Conservation (phyloP, 257 asterid species). For the Ballota nigra region DNA sequence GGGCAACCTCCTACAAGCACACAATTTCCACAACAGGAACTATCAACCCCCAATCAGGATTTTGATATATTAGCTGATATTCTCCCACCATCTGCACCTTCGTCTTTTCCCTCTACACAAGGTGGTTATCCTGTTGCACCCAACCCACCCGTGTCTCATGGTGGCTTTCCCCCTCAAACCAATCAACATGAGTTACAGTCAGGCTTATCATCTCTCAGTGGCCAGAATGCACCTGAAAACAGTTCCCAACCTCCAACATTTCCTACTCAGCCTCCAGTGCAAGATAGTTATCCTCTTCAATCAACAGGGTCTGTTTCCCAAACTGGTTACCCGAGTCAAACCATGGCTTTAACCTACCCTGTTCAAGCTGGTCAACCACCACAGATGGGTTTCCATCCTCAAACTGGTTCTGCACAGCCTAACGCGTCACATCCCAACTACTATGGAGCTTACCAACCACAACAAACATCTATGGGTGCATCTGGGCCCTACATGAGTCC, state of each 20-base stretch:
- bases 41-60: constrained; percentile 44
- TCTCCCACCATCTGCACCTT: constrained; percentile 73
- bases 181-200: constrained; percentile 35
- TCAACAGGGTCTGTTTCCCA: constrained; percentile 32
- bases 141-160: constrained; percentile 32
- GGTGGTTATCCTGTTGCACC: constrained; percentile 37
- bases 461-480: constrained; percentile 36
- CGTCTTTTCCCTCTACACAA: constrained; percentile 37
- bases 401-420: constrained; percentile 7
- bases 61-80: constrained; percentile 90
- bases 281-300: constrained; percentile 42
- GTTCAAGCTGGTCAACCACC: constrained; percentile 45
- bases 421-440: constrained; percentile 46
- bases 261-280: constrained; percentile 49
- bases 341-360: constrained; percentile 38
- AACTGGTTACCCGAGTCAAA: constrained; percentile 33
- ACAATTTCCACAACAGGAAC: constrained; percentile 48
- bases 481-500: constrained; percentile 38
- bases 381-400: constrained; percentile 41
- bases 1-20: constrained; percentile 40
- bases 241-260: constrained; percentile 41
- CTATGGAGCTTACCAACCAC: constrained; percentile 51
- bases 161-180: constrained; percentile 42
- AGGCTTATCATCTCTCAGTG: constrained; percentile 35
- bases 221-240: constrained; percentile 35